phyloP scores from a whole-genome alignment of 768 basidiomycete genomes.

The Phanerochaete carnosa region DNA sequence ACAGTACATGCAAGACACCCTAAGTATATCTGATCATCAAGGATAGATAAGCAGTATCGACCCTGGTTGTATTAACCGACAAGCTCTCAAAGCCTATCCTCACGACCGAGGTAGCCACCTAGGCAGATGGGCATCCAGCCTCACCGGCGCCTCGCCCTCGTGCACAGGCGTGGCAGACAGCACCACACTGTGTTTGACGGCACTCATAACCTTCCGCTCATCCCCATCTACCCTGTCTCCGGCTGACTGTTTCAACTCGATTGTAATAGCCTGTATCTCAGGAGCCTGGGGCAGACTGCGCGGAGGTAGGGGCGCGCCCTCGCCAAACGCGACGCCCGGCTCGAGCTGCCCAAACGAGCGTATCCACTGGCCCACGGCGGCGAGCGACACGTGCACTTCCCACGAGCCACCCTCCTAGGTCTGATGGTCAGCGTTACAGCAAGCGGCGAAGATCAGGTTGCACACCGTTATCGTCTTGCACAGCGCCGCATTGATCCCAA shows the following conservation, averaged over 20 bases:
- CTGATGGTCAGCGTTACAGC: background rate
- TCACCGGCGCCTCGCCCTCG: slow-evolving; percentile 36
- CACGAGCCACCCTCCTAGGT: slow-evolving; percentile 57
- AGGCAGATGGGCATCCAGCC: slow-evolving; percentile 26
- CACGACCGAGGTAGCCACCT: slow-evolving; percentile 24
- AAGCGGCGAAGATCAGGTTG: background rate
- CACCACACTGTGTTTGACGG: slow-evolving; percentile 43
- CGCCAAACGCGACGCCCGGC: slow-evolving; percentile 39
- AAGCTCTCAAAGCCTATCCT: too few relatives aligned
- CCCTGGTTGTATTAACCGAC: too few relatives aligned
- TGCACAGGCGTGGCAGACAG: slow-evolving; percentile 40
- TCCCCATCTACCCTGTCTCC: slow-evolving; percentile 8
- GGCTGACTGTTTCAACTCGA: slow-evolving; percentile 25
- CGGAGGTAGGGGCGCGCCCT: slow-evolving; percentile 37
- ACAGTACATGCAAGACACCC: too few relatives aligned
- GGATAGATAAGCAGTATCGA: too few relatives aligned
- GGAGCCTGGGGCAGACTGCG: slow-evolving; percentile 28
- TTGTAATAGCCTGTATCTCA: slow-evolving; percentile 35
- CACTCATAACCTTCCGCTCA: slow-evolving; percentile 30
- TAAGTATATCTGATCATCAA: too few relatives aligned
- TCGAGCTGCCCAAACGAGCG: slow-evolving; percentile 47
- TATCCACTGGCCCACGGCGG: slow-evolving; percentile 53
- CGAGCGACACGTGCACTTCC: slow-evolving; percentile 58
- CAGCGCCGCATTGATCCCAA: slow-evolving; percentile 55
- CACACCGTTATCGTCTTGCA: slow-evolving; percentile 47